Evolutionary conservation across 2,329 filamentous ascomycete genomes (phyloP).

Genomic region (Aspergillus pseudonomiae): DNA sequence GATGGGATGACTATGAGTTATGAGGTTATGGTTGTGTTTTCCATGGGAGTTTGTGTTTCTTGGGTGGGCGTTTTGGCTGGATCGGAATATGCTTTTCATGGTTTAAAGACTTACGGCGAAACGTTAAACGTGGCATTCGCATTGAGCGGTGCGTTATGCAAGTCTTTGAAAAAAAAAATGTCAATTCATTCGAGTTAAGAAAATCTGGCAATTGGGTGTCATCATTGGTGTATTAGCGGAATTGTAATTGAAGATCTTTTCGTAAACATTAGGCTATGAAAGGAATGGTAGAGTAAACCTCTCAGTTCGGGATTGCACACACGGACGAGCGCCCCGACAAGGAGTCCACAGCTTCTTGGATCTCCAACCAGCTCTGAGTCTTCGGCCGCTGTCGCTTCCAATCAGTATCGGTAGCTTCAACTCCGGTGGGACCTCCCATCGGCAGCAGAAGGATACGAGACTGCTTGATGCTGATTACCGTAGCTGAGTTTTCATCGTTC

Average conservation of each 20-base stretch:
- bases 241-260: background rate
- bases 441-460: constrained; percentile 81
- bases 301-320: background rate
- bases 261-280: background rate
- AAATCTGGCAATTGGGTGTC: background rate
- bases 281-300: background rate
- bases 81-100: background rate
- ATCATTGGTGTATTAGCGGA: background rate
- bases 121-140: background rate
- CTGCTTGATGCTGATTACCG: constrained; percentile 88
- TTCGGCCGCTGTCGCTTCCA: constrained; percentile 86
- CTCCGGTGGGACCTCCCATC: constrained; percentile 62
- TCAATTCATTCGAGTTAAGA: background rate
- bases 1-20: background rate
- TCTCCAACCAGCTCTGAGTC: constrained; percentile 77
- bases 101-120: background rate
- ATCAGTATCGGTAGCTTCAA: constrained; percentile 85
- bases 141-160: background rate
- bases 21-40: background rate
- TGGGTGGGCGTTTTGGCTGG: background rate
- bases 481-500: constrained; percentile 70
- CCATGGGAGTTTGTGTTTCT: background rate
- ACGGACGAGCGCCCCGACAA: constrained; percentile 65
- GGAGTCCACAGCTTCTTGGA: constrained; percentile 80
- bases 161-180: background rate